Evolutionary conservation across 192 early-diverging fungal species (phyloP), one percentile per base, ranked within the genome.

Genomic region (Podila minutissima): DNA sequence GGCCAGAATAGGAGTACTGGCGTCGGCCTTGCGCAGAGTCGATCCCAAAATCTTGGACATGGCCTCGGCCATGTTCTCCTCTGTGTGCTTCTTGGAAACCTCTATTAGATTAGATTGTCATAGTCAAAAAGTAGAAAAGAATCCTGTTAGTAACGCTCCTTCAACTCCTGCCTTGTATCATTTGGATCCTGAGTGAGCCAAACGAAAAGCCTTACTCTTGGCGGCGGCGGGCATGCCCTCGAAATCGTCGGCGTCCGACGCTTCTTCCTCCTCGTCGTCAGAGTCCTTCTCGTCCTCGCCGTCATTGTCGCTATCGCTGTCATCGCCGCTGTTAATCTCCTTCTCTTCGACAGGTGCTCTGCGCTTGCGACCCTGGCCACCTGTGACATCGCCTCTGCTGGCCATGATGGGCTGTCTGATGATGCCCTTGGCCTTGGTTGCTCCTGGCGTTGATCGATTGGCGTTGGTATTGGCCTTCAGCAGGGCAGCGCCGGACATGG

Each of bases 1-100:
- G 11, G 95, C 91, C 72, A 98, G 86, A 77, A 98, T 96, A 8
- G 97, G 95, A 65, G 87, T 82, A 82, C 81, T 70, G 15, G 67
- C 70, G 60, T 73, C 58, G 8, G 53, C 66, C 38, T 84, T 78
- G 55, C 64, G 85, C 65, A 89, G 61, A 37, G 75, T 84, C 19
- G 84, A 84, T 32, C 86, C 87, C 48, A 93, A 83, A 84, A 93
- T 90, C 66, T 90, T 91, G 55, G 85, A 86, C 86, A 93, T 93
- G 7, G 92, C 89, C 58, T 85, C 89, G 2, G 92, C 90, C 69
- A 89, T 92, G 78, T 82, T 90, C 69, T 81, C 90, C 49, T 76
- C 77, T 17, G 74, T 87, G 72, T 71, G 83, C 67, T 89, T 88
- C 83, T 84, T 87, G 58, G 76, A 83, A 59, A 76, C 77, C 29